These are phyloP conservation scores for Annona squamosa DNA, from an alignment of 164 flowering plant species.

Conservation along the genomic window DNA sequence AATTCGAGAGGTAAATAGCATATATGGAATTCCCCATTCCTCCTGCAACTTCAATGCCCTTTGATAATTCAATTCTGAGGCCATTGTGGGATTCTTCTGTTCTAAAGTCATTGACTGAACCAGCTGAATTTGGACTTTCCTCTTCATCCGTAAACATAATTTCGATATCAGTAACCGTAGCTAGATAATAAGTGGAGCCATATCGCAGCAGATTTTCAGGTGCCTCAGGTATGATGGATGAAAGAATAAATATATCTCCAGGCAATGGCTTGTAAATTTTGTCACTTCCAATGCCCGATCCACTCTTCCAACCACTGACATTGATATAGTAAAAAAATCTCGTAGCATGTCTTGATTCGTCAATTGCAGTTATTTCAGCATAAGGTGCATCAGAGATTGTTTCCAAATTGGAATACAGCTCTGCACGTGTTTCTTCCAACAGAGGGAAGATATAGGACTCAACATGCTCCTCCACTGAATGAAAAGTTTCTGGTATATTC, in stretches of 20 bases:
- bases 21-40: slow-evolving; percentile 24
- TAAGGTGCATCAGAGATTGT: slow-evolving; percentile 34
- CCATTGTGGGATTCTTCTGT: background rate
- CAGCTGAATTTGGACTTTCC: background rate
- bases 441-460: slow-evolving; percentile 41
- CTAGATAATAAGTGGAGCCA: slow-evolving; percentile 37
- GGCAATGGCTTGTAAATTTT: slow-evolving; percentile 44
- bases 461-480: slow-evolving; percentile 38
- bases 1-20: slow-evolving; percentile 42
- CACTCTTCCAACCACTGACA: background rate
- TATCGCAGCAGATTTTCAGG: slow-evolving; percentile 28
- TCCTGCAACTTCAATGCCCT: slow-evolving; percentile 15
- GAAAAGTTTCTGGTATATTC: slow-evolving; percentile 43
- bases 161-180: slow-evolving; percentile 17
- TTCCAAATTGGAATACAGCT: slow-evolving; percentile 41
- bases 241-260: slow-evolving; percentile 48
- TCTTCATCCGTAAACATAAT: background rate
- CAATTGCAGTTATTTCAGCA: slow-evolving; percentile 29
- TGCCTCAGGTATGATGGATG: slow-evolving; percentile 41
- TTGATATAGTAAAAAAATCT: background rate
- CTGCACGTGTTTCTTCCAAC: slow-evolving; percentile 51
- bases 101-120: slow-evolving; percentile 4
- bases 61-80: slow-evolving; percentile 23
- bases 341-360: slow-evolving; percentile 6
- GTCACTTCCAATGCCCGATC: slow-evolving; percentile 8